Conservation (phyloP, 257 asterid genomes). For the Apocynum venetum region DNA sequence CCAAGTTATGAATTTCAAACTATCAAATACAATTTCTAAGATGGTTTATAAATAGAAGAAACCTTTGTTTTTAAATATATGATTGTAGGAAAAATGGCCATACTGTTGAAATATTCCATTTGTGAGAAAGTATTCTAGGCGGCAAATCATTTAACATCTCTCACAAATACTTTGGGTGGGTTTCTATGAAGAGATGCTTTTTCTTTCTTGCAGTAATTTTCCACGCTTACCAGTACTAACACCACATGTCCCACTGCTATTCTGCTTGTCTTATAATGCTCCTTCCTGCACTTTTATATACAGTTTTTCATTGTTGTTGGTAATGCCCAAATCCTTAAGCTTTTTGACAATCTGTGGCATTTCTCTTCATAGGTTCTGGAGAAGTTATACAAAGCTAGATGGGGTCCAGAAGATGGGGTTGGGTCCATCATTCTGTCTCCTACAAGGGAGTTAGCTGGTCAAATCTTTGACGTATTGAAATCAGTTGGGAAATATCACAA, state of each 20-base stretch:
- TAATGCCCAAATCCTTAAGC: not conserved
- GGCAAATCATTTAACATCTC: not conserved
- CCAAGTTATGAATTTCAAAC: not conserved
- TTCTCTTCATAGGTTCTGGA: conserved; percentile 59
- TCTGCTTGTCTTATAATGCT: not conserved
- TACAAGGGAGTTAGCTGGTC: conserved; percentile 88
- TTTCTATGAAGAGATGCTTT: not conserved
- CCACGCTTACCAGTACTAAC: not conserved
- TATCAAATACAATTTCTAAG: not conserved
- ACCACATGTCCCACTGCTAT: not conserved
- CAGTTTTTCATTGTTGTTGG: not conserved
- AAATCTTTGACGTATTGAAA: conserved; percentile 70
- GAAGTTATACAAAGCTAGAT: conserved; percentile 69
- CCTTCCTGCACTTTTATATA: not conserved
- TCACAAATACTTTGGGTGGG: not conserved
- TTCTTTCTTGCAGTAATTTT: not conserved
- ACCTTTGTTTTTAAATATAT: not conserved
- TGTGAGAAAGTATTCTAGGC: not conserved
- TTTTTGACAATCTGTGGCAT: conserved; percentile 4
- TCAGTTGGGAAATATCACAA: conserved; percentile 82
- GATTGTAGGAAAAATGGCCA: not conserved
- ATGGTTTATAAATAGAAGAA: not conserved
- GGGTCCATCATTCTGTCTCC: conserved; percentile 95
- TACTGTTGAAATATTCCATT: not conserved
- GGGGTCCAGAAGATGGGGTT: conserved; percentile 98